Evolutionary conservation across 169 alveolate species (phyloP).

Genomic region (Babesia sp.): DNA sequence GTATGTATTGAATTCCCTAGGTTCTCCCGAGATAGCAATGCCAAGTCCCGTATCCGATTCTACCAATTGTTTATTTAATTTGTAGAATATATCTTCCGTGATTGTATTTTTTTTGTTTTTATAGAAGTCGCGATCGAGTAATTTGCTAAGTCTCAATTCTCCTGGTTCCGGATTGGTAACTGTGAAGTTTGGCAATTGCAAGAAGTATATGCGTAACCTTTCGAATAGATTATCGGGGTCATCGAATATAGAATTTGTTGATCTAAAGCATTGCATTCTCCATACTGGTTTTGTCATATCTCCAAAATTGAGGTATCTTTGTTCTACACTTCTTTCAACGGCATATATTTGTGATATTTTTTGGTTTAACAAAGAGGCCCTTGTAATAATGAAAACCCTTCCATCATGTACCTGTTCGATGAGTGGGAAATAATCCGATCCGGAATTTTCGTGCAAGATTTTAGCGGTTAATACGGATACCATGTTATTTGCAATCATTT

Average conservation of each 20-base stretch:
- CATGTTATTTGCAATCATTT: conserved; percentile 77
- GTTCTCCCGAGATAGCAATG: conserved; percentile 66
- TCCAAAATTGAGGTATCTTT: conserved; percentile 67
- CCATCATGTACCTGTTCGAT: conserved; percentile 75
- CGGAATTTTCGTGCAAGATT: conserved; percentile 75
- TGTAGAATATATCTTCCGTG: conserved; percentile 73
- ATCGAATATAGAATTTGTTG: conserved; percentile 78
- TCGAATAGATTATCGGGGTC: conserved; percentile 74
- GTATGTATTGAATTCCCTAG: conserved; percentile 58
- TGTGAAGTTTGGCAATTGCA: conserved; percentile 72
- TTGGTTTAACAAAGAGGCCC: conserved; percentile 74
- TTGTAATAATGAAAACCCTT: conserved; percentile 71
- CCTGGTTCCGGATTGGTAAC: conserved; percentile 67
- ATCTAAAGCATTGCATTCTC: conserved; percentile 82
- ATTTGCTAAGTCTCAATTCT: conserved; percentile 67
- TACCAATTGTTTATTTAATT: conserved; percentile 70
- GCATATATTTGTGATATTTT: conserved; percentile 74
- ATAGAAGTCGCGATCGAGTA: conserved; percentile 75
- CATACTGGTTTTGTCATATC: conserved; percentile 71
- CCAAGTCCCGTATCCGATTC: conserved; percentile 70
- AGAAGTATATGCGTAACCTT: conserved; percentile 76
- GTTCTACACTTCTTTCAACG: conserved; percentile 77
- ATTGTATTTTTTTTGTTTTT: conserved; percentile 73
- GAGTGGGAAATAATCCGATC: conserved; percentile 78
- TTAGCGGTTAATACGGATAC: conserved; percentile 82